Evolutionary conservation across 345 rosid genomes (phyloP).

Genomic region (Atalantia buxifolia): DNA sequence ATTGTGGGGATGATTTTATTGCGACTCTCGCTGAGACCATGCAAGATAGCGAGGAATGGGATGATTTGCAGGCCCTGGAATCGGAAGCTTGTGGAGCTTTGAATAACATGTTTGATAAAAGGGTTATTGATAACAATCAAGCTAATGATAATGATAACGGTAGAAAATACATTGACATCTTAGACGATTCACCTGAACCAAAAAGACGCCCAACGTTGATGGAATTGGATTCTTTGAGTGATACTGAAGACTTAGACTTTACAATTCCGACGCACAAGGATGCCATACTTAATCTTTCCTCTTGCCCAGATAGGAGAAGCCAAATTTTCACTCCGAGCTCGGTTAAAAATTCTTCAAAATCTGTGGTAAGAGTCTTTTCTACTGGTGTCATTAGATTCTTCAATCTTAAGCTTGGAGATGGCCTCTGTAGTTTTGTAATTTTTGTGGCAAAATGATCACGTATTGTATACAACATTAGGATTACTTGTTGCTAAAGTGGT

Average conservation of each 20-base stretch:
- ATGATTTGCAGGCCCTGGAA: conserved; percentile 64
- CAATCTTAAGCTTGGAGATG: not conserved
- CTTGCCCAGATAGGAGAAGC: not conserved
- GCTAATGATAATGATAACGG: conserved; percentile 12
- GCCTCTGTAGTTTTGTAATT: not conserved
- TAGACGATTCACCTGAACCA: conserved; percentile 52
- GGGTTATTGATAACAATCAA: conserved; percentile 12
- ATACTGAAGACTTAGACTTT: conserved; percentile 33
- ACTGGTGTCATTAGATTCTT: not conserved
- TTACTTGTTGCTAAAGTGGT: not conserved
- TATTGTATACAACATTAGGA: not conserved
- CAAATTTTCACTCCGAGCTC: conserved; percentile 8
- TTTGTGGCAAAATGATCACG: not conserved
- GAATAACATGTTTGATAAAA: conserved; percentile 44
- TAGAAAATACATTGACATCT: conserved; percentile 31
- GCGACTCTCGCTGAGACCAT: conserved; percentile 74
- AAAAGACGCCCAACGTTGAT: conserved; percentile 30
- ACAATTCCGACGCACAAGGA: conserved; percentile 20
- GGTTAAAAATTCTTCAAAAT: conserved; percentile 27
- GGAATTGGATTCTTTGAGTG: conserved; percentile 65
- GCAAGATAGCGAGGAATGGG: conserved; percentile 85
- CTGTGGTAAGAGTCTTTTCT: conserved; percentile 38
- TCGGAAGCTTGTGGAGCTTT: conserved; percentile 77
- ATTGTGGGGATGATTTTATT: conserved; percentile 84
- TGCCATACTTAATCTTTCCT: conserved; percentile 12